Evolutionary conservation across 371 early-diverging fungal species (phyloP), one percentile per base, ranked within the genome.

Genomic region (Dinochytrium kinnereticum): DNA sequence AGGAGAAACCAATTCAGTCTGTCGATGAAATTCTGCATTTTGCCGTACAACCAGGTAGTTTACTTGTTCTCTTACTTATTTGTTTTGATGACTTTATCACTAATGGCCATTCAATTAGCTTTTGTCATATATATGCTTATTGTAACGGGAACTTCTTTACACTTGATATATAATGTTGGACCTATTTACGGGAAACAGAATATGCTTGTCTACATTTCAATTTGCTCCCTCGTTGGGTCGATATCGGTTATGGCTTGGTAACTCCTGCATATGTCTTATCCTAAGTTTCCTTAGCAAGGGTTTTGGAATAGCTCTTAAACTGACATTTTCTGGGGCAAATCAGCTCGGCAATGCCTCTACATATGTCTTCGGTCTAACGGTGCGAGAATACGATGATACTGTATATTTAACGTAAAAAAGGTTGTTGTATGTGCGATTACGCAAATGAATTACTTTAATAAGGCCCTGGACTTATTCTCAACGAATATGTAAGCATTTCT

Each of bases 401-500:
- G 19, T 44, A 13, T 19, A 7, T 44, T 53, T 53, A 5, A 13
- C 26, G n/a, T n/a, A n/a, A 26, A 53, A 21, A 7, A 53, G 55
- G 55, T 95, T n/a, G 87, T 77, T 2, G 82, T 88, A 0, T 94
- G 93, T 77, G 94, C 95, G 64, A 81, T 94, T 21, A 90, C 92
- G n/a, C 96, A 97, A 82, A 92, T 96, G 90, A 96, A 95, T 80
- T 97, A 96, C 80, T 95, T 97, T 72, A 96, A 97, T 88, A 97
- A 96, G 86, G 95, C 97, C 2, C 82, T 97, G 39, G 95, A 95
- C 71, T 82, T 89, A 69, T 97, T 95, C 75, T 91, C 92, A 10
- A 95, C 96, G 65, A 95, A 94, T 76, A 84, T 93, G 89, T 88
- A 85, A 78, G 86, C 76, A 2, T 36, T 15, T 38, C 10, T 1